Base-by-base conservation (phyloP, 345 rosid genomes). In the Microthlaspi erraticum region DNA sequence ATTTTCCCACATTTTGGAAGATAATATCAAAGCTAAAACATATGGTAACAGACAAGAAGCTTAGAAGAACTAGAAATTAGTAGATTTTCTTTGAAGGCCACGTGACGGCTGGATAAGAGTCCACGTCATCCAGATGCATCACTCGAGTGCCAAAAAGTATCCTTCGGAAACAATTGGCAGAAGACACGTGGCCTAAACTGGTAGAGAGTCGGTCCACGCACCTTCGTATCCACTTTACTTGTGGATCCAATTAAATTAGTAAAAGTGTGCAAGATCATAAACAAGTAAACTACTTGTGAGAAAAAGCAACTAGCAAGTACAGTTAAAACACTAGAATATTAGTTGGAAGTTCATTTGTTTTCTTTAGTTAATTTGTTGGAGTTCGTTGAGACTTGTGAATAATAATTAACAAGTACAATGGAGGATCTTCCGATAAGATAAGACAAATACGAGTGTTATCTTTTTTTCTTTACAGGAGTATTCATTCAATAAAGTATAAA, bases 141-240 rank as follows among this genome's bases (percentile, higher is more conserved):
- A 62, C 36, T 36, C 19, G 17, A 41, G 55, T 45, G 64, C 64
- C 70, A 31, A 64, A 72, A 64, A 64, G 58, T 64, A 46, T 56
- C 2, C 0, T 9, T 48, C 1, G 11, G 20, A 58, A 41, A 58
- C 67, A 73, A 66, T 58, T 58, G 66, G 67, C 46, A 73, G 54
- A 5, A 57, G 77, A 66, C 77, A 66, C 66, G 77, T 66, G 77
- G 41, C 60, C 10, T 20, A 19, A 13, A 32, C 10, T 1, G 67
- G 39, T 41, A 46, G 50, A 34, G 67, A 74, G 72, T 74, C 77
- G 72, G 72, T 66, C 66, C 29, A 63, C 32, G 60, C 48, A 14
- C 63, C 69, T 51, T 61, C 34, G 3, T 73, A 73, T 73, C 59
- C 60, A 73, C 77, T 73, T 57, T 38, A 46, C n/a, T 11, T 8